Conservation (phyloP, 495 filamentous ascomycete genomes). For the Margaritispora aquatica region DNA sequence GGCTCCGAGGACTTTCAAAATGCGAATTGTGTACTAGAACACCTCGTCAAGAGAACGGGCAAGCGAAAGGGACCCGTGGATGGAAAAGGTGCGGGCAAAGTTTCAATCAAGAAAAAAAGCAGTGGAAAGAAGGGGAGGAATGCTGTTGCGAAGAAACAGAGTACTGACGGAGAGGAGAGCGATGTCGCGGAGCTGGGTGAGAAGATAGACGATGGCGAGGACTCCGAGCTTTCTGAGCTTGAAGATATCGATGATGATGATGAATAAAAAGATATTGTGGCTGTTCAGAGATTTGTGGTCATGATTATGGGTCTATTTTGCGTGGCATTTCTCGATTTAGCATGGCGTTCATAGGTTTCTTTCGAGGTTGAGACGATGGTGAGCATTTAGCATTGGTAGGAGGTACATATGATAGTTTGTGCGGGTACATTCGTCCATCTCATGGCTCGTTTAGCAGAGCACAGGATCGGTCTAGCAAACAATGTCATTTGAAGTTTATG, state of each 20-base stretch:
- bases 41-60: constrained; percentile 26
- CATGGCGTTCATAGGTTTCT: neutral
- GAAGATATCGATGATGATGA: neutral
- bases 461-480: neutral
- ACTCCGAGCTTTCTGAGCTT: neutral
- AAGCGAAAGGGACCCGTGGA: neutral
- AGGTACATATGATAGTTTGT: neutral
- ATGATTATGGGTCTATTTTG: neutral
- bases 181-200: neutral
- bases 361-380: neutral
- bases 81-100: neutral
- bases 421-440: neutral
- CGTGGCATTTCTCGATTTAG: neutral
- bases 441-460: neutral
- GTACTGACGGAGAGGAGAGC: neutral
- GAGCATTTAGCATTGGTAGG: neutral
- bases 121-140: neutral
- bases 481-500: neutral
- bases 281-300: neutral
- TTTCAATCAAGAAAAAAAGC: neutral
- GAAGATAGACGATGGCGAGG: neutral
- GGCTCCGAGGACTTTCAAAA: constrained; percentile 39
- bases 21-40: constrained; percentile 40
- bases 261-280: neutral
- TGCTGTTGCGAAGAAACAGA: neutral